phyloP scores from a whole-genome alignment of 2,329 filamentous ascomycete species.

The Apiospora koreana region DNA sequence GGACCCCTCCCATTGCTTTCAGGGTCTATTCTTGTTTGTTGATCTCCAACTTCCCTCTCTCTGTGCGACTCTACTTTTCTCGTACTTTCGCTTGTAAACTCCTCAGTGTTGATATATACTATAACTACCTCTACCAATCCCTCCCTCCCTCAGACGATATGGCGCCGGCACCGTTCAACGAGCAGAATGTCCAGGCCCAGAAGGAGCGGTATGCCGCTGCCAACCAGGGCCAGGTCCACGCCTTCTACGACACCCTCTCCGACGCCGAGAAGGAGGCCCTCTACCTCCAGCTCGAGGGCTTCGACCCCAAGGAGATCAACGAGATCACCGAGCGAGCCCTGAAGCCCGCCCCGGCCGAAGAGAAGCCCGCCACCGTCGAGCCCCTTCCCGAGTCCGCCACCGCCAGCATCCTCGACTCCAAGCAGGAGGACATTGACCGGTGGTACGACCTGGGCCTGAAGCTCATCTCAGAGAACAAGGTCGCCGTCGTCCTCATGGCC shows the following conservation, averaged over 20 bases:
- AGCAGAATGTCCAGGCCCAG: constrained; percentile 67
- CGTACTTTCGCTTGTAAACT: neutral
- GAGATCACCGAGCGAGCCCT: constrained; percentile 80
- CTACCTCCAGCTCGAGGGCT: constrained; percentile 77
- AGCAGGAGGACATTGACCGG: constrained; percentile 71
- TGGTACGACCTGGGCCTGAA: constrained; percentile 87
- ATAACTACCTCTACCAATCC: neutral
- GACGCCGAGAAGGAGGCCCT: constrained; percentile 73
- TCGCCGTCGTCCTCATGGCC: constrained; percentile 92
- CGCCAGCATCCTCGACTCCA: constrained; percentile 90
- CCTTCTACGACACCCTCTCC: constrained; percentile 81
- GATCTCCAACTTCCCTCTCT: neutral
- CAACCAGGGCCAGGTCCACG: constrained; percentile 79
- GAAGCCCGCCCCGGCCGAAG: constrained; percentile 68
- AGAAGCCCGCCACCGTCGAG: constrained; percentile 57
- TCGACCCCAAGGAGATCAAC: constrained; percentile 88
- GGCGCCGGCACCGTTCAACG: constrained; percentile 54
- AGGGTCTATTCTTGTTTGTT: neutral
- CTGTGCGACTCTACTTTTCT: neutral
- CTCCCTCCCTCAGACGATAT: constrained; percentile 20
- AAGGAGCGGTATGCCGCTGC: constrained; percentile 73
- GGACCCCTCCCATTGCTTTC: neutral
- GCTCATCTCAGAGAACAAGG: constrained; percentile 73
- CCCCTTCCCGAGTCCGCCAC: constrained; percentile 84
- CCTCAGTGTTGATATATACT: neutral